Evolutionary conservation across 495 filamentous ascomycete genomes (phyloP), one percentile per base, ranked within the genome.

Genomic region (Daldinia grandis): DNA sequence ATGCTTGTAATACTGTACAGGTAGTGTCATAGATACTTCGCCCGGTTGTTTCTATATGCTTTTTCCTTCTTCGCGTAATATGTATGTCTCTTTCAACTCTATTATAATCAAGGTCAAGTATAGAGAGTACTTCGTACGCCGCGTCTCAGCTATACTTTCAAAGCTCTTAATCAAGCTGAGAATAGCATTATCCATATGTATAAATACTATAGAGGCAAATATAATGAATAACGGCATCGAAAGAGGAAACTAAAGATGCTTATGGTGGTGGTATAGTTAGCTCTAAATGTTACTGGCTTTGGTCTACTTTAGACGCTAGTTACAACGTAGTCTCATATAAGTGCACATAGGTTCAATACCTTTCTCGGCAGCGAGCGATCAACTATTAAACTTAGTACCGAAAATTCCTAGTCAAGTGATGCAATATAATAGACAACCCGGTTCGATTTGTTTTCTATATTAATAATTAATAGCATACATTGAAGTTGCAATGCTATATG

Each of bases 391-490:
- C 3, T 35, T 35, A 35, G 0, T 35, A 47, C 19, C 19, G 7
- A 17, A 40, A 12, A 21, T 53, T 28, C n/a, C 8, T 28, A 9
- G 27, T n/a, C 15, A 53, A 53, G 14, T 0, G 25, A 6, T 53
- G 17, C 17, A 30, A 30, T 53, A 50, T n/a, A 17, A 30, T 17
- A 15, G 7, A 14, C 8, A 24, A 53, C 21, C 10, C 15, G 4
- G 21, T 53, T 30, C 49, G 6, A 28, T 30, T 53, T 25, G 15
- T 5, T 14, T 28, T 30, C 24, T 53, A n/a, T 53, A 53, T 30
- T 53, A 53, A 53, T 53, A 53, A 53, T 30, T 53, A 53, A 53
- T 53, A 53, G 10, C 25, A n/a, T 30, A 30, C 49, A 30, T 61
- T 9, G 2, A 42, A 24, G 31, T 37, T 5, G 58, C 31, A 44